A percentile compares a stretch with the other conserved stretches of the same genome.
Evolutionary conservation across 441 rosid genomes (phyloP).

Genomic region (Mallotus japonicus): DNA sequence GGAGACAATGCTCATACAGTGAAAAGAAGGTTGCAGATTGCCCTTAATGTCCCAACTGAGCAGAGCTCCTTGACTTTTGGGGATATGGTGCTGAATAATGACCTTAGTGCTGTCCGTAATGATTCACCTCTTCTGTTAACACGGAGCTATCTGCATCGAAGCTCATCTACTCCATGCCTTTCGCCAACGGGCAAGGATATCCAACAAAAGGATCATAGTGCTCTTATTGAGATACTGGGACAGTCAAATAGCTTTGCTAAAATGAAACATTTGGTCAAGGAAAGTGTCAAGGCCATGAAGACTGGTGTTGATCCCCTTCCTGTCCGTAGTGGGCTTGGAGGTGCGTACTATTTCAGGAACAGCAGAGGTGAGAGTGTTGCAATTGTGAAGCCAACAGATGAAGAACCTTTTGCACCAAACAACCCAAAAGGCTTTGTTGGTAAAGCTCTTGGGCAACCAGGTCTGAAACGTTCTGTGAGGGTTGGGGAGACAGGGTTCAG

Average conservation of each 20-base stretch:
- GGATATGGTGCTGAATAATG: conserved; percentile 47
- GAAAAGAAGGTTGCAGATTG: conserved; percentile 53
- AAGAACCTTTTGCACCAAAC: conserved; percentile 58
- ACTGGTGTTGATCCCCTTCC: conserved; percentile 45
- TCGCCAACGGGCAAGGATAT: conserved; percentile 43
- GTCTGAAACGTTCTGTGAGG: conserved; percentile 50
- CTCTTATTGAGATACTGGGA: conserved; percentile 46
- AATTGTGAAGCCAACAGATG: conserved; percentile 55
- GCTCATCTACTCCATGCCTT: conserved; percentile 55
- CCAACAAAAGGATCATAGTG: conserved; percentile 44
- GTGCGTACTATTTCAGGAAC: conserved; percentile 49
- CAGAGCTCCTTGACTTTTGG: conserved; percentile 49
- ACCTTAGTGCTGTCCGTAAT: conserved; percentile 48
- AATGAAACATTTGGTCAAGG: conserved; percentile 36
- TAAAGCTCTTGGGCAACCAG: conserved; percentile 54
- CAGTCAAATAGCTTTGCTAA: conserved; percentile 33
- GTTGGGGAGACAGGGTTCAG: conserved; percentile 55
- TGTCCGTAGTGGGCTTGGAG: conserved; percentile 52
- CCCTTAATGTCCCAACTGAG: conserved; percentile 42
- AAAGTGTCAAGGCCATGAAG: conserved; percentile 41
- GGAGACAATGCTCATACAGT: conserved; percentile 51
- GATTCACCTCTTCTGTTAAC: conserved; percentile 53
- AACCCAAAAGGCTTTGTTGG: conserved; percentile 59
- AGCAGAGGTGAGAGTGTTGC: conserved; percentile 43
- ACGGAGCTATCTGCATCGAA: conserved; percentile 41